Evolutionary conservation across 331 rosid genomes (phyloP).

Genomic region (Quercus lobata): DNA sequence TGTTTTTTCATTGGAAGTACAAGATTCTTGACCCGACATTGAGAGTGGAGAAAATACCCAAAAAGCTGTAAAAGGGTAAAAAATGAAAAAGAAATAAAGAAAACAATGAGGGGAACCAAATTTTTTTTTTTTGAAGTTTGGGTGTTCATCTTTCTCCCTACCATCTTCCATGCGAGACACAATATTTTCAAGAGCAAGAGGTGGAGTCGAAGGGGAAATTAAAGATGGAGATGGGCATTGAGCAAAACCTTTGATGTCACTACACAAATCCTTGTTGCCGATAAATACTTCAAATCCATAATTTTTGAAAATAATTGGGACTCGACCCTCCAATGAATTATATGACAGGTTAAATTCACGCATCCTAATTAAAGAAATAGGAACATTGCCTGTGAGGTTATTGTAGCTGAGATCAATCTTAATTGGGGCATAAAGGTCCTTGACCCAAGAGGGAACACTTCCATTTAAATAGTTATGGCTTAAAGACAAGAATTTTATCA

Average conservation of each 20-base stretch:
- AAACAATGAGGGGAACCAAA: not conserved
- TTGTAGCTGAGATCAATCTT: constrained; percentile 12
- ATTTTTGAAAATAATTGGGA: not conserved
- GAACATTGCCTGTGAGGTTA: not conserved
- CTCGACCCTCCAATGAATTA: not conserved
- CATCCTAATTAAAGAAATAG: not conserved
- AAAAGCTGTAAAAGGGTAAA: not conserved
- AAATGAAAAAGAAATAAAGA: not conserved
- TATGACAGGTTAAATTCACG: not conserved
- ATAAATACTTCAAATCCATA: not conserved
- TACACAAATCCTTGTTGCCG: not conserved
- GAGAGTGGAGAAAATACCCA: not conserved
- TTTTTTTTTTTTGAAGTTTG: not conserved
- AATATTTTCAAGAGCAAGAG: no score
- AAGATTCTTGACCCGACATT: not conserved
- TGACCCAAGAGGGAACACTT: not conserved
- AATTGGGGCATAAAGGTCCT: not conserved
- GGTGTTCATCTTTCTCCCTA: no score
- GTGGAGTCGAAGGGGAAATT: no score
- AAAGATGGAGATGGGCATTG: not conserved
- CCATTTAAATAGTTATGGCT: no score
- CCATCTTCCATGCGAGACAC: no score
- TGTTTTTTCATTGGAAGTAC: no score
- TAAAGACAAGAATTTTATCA: no score
- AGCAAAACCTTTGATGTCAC: not conserved